phyloP scores from a whole-genome alignment of 2,329 filamentous ascomycete species.

The Graphiopsis chlorocephala region DNA sequence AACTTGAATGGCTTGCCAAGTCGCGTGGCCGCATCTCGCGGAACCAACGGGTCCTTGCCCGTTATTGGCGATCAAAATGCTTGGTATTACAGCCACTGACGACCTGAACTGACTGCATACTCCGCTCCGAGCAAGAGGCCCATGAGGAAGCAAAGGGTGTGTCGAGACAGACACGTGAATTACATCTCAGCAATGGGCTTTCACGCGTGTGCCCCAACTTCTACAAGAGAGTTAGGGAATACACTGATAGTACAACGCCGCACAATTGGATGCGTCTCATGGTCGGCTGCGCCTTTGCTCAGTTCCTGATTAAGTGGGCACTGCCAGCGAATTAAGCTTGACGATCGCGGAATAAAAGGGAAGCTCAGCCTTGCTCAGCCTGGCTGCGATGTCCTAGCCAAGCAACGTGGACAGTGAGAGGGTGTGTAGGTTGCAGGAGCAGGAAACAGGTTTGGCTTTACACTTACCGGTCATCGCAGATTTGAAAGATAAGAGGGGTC shows the following conservation, averaged over 20 bases:
- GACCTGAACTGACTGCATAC: background rate
- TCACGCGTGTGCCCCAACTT: background rate
- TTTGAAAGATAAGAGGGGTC: background rate
- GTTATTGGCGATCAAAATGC: background rate
- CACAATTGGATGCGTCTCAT: background rate
- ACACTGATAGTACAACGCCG: background rate
- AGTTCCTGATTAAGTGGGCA: background rate
- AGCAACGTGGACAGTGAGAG: background rate
- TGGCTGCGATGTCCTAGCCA: background rate
- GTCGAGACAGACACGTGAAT: background rate
- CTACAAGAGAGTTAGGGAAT: background rate
- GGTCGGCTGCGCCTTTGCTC: background rate
- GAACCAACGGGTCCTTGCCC: background rate
- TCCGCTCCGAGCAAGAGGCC: too few species aligned
- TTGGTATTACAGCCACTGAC: conserved; percentile 4
- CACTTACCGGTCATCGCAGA: background rate
- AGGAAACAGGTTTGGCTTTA: conserved; percentile 1
- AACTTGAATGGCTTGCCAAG: background rate
- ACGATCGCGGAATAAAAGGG: background rate
- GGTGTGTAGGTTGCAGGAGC: background rate
- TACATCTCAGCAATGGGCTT: background rate
- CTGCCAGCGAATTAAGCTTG: background rate
- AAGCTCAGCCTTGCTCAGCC: background rate
- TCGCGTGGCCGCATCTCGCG: background rate
- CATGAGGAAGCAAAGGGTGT: background rate